Base-by-base conservation (phyloP, 352 stramenopile genomes). In the Pythium guiyangense region DNA sequence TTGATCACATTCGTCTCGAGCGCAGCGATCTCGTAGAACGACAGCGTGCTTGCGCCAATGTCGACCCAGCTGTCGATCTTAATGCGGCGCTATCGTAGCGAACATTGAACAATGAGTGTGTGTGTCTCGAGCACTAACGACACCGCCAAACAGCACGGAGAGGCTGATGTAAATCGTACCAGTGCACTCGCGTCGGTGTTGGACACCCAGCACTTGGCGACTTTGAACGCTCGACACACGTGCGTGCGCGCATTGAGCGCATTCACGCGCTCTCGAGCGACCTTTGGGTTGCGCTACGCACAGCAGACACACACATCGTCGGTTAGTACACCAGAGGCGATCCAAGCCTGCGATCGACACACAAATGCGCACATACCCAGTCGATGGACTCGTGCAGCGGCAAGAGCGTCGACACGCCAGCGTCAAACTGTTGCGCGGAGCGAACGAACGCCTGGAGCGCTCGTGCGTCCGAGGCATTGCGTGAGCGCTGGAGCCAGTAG, bases 11-110 rank as follows among this genome's bases (percentile, higher is more conserved):
- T 73, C 0, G 73, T 76, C 34, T 82, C 63, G 31, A n/a, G 59
- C 3, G 57, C 55, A 10, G 73, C 54, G 14, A 66, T 68, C 43
- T 69, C 76, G 54, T 88, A 88, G 43, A 85, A 85, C 2, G 64
- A 84, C 31, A 69, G 66, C 8, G 62, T 80, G 0, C 59, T 77
- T 1, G 52, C 62, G 0, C 78, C 75, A 51, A 85, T 65, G 54
- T 88, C 78, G 18, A 84, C 48, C 75, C 75, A 85, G 39, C 73
- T 63, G 45, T 85, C 74, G 10, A 84, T 66, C 45, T 54, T 50
- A 47, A 80, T 65, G 5, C 66, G 71, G 12, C 64, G 57, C 74
- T 88, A 27, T 10, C 47, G 42, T 26, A 35, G 8, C 11, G 35
- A 56, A 15, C 50, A 26, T 3, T 45, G 9, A 34, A 31, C 20